phyloP scores from a whole-genome alignment of 2,329 filamentous ascomycete species.

The Monosporascus sp. region DNA sequence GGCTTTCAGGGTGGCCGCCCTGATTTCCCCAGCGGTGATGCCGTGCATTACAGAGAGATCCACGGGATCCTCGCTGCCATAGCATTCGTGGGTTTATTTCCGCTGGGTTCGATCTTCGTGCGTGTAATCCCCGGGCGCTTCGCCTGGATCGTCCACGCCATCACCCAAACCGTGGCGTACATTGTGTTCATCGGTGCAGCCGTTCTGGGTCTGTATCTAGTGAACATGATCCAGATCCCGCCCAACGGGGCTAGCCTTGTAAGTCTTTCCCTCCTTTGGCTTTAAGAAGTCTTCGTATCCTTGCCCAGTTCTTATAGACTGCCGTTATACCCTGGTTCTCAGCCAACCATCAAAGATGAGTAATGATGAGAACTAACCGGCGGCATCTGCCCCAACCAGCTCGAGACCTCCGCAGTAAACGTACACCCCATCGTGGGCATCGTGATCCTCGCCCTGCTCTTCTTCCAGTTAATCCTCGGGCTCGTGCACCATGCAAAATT shows the following conservation, averaged over 20 bases:
- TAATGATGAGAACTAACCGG: neutral
- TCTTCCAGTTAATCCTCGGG: slow-evolving; percentile 38
- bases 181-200: slow-evolving; percentile 33
- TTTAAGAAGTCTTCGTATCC: neutral
- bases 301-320: neutral
- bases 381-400: slow-evolving; percentile 12
- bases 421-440: slow-evolving; percentile 44
- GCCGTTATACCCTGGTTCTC: neutral
- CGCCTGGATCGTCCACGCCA: slow-evolving; percentile 34
- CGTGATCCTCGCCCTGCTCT: slow-evolving; percentile 32
- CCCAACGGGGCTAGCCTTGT: slow-evolving; percentile 26
- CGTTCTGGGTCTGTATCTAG: slow-evolving; percentile 38
- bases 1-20: neutral
- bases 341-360: neutral
- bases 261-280: slow-evolving; percentile 9
- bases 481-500: slow-evolving; percentile 37
- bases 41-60: slow-evolving; percentile 27
- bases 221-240: slow-evolving; percentile 27
- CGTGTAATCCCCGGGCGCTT: slow-evolving; percentile 31
- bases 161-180: slow-evolving; percentile 33
- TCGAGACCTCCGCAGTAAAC: slow-evolving; percentile 27
- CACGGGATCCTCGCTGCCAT: slow-evolving; percentile 38
- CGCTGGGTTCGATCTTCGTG: slow-evolving; percentile 37
- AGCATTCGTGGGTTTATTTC: slow-evolving; percentile 39
- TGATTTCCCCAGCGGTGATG: slow-evolving; percentile 23